Percentiles rank a stretch among this genome's conserved stretches.
Conservation (phyloP, 176 grass and related monocot genomes). For the Phragmites australis region DNA sequence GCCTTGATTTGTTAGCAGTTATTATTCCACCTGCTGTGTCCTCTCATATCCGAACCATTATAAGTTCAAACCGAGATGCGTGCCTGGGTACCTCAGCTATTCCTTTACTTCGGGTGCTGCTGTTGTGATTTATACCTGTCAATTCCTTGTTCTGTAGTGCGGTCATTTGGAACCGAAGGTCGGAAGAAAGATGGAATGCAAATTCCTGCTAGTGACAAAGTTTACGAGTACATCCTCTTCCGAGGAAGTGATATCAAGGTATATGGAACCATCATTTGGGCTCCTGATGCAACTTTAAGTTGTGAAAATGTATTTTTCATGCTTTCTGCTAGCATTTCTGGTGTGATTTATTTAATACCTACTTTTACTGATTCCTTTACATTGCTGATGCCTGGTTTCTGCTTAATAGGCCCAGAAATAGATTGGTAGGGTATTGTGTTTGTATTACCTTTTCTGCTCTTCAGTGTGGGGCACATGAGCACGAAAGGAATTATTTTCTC, state of each 20-base stretch:
- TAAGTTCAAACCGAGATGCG: not conserved
- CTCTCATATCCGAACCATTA: not conserved
- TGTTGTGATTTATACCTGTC: not conserved
- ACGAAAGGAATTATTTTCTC: not conserved
- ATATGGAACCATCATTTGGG: not conserved
- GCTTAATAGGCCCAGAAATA: not conserved
- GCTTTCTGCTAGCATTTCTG: not conserved
- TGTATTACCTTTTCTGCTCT: not conserved
- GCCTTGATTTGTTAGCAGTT: not conserved
- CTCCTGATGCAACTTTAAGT: not conserved
- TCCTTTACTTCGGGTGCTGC: not conserved
- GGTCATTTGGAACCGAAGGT: slow-evolving; percentile 89
- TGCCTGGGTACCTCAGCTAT: not conserved
- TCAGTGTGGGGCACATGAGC: not conserved
- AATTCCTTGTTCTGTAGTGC: slow-evolving; percentile 50
- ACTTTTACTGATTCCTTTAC: not conserved
- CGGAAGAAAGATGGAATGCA: slow-evolving; percentile 82
- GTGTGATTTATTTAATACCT: not conserved
- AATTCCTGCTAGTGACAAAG: slow-evolving; percentile 64
- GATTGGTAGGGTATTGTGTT: not conserved
- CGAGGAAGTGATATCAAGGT: slow-evolving; percentile 90
- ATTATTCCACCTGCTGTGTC: not conserved
- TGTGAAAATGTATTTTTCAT: not conserved
- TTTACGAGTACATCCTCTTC: slow-evolving; percentile 88
- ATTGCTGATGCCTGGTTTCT: not conserved